phyloP scores from a whole-genome alignment of 371 early-diverging fungal species.

The Mucor sp. region DNA sequence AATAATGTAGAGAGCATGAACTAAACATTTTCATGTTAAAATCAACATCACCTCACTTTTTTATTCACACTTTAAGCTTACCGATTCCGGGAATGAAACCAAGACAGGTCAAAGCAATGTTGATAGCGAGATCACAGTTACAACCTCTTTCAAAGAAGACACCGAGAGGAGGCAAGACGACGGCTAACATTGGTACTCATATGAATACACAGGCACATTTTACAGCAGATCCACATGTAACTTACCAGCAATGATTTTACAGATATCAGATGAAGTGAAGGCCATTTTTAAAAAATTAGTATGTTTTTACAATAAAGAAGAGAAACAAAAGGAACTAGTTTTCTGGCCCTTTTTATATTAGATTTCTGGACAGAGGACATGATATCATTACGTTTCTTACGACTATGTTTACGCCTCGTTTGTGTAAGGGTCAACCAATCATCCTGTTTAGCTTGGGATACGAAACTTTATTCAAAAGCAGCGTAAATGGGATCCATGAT shows the following conservation, averaged over 20 bases:
- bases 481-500: not conserved
- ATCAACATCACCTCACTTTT: not conserved
- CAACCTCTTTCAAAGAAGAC: conserved; percentile 65
- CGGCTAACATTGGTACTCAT: conserved; percentile 23
- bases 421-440: conserved; percentile 1
- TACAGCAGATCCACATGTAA: not conserved
- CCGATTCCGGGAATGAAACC: conserved; percentile 75
- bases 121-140: conserved; percentile 68
- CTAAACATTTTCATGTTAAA: conserved; percentile 1
- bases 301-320: not conserved
- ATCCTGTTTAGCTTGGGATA: not conserved
- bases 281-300: conserved; percentile 18
- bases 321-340: not conserved
- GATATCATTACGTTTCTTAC: not conserved
- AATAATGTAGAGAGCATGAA: conserved; percentile 39
- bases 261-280: conserved; percentile 27
- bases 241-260: conserved; percentile 35
- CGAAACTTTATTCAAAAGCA: not conserved
- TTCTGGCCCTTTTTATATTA: not conserved
- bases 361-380: not conserved
- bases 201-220: not conserved
- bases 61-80: conserved; percentile 8
- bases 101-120: conserved; percentile 68
- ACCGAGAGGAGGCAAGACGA: conserved; percentile 67
- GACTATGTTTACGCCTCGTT: not conserved